Conservation (phyloP, 768 basidiomycete genomes). For the Suillus variegatus region DNA sequence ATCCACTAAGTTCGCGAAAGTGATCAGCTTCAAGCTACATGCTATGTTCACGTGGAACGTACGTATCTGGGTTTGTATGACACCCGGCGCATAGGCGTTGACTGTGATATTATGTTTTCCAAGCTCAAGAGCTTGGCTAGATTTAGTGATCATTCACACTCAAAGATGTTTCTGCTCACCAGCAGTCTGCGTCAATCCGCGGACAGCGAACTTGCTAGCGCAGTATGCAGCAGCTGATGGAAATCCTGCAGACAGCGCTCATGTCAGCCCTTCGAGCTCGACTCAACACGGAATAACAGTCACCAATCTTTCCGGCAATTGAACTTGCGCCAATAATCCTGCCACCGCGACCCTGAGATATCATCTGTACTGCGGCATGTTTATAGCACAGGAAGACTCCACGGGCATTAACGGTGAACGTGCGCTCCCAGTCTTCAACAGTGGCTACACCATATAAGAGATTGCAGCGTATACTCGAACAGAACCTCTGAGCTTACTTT, state of each 20-base stretch:
- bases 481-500: background rate
- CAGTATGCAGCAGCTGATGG: slow-evolving; percentile 15
- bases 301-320: slow-evolving; percentile 7
- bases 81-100: slow-evolving; percentile 38
- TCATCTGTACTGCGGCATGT: slow-evolving; percentile 16
- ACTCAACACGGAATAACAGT: background rate
- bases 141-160: background rate
- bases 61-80: slow-evolving; percentile 12
- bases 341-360: slow-evolving; percentile 17
- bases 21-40: background rate
- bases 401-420: slow-evolving; percentile 30
- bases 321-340: slow-evolving; percentile 8
- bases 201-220: slow-evolving; percentile 24
- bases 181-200: slow-evolving; percentile 24
- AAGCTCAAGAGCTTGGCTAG: slow-evolving; percentile 35
- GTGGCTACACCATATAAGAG: slow-evolving; percentile 10
- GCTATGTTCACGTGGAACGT: slow-evolving; percentile 6
- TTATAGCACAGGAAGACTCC: slow-evolving; percentile 33
- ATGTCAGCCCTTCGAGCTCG: background rate
- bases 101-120: slow-evolving; percentile 41
- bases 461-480: background rate
- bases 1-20: background rate
- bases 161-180: slow-evolving; percentile 19
- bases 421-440: slow-evolving; percentile 27
- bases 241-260: slow-evolving; percentile 3